A percentile compares a stretch with the other conserved stretches of the same genome.
Conservation (phyloP, 495 filamentous ascomycete genomes). For the Xylaria castorea region DNA sequence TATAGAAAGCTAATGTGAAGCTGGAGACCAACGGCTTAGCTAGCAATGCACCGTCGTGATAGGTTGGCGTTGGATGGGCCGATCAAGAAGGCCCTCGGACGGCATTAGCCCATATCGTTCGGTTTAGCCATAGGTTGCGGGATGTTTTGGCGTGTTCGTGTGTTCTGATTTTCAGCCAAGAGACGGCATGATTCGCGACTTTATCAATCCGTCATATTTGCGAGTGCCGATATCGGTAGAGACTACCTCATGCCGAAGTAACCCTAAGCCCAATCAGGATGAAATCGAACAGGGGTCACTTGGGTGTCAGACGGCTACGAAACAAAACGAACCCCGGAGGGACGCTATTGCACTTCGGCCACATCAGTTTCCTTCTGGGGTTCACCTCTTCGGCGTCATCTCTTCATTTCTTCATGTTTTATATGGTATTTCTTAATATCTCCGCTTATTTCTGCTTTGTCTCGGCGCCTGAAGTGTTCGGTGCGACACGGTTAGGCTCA, state of each 20-base stretch:
- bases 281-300: neutral
- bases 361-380: neutral
- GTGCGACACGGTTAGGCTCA: neutral
- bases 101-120: neutral
- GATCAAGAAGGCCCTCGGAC: neutral
- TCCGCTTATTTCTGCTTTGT: neutral
- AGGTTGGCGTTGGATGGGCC: neutral
- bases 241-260: neutral
- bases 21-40: neutral
- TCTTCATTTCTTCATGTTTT: neutral
- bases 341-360: neutral
- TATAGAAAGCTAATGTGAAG: neutral
- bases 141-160: neutral
- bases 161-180: neutral
- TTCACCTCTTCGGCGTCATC: neutral
- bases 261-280: constrained; percentile 10
- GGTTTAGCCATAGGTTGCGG: neutral
- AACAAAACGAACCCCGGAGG: neutral
- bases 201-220: neutral
- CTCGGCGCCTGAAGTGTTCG: neutral
- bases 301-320: neutral
- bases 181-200: neutral
- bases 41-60: neutral
- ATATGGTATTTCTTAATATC: neutral
- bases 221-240: constrained; percentile 4